These are phyloP conservation scores for Globisporangium polare DNA, from an alignment of 352 stramenopile species.

Conservation along the genomic window DNA sequence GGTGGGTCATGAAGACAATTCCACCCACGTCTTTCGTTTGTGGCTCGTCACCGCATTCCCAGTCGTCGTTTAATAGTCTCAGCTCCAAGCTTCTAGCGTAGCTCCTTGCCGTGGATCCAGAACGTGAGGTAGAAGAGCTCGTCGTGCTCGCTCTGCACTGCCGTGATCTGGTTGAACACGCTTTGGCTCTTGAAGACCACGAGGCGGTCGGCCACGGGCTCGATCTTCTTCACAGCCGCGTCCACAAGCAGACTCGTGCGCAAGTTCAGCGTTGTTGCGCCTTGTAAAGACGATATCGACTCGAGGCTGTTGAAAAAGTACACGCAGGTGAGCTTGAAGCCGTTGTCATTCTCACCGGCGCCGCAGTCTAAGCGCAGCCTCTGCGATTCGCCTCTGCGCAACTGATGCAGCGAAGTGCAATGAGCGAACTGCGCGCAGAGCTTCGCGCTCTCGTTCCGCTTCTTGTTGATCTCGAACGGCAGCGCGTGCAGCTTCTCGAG, in stretches of 20 bases:
- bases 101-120: conserved; percentile 74
- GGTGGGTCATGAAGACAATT: too few relatives aligned
- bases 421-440: conserved; percentile 72
- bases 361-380: conserved; percentile 66
- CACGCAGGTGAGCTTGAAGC: conserved; percentile 71
- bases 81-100: conserved; percentile 14
- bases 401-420: conserved; percentile 48
- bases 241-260: conserved; percentile 27
- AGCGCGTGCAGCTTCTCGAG: conserved; percentile 72
- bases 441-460: conserved; percentile 30
- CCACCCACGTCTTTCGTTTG: too few relatives aligned
- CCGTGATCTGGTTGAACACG: conserved; percentile 67
- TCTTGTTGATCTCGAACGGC: conserved; percentile 82
- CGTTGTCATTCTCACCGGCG: conserved; percentile 63
- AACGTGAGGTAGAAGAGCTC: conserved; percentile 70
- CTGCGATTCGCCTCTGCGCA: conserved; percentile 42
- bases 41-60: neutral
- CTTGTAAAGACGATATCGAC: conserved; percentile 2
- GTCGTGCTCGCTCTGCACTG: conserved; percentile 17
- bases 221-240: conserved; percentile 28
- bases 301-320: conserved; percentile 51
- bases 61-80: too few relatives aligned
- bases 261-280: conserved; percentile 27
- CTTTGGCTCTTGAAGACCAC: conserved; percentile 66
- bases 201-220: conserved; percentile 41